Base-by-base conservation (phyloP, 805 yeast genomes). In the Hanseniaspora vineae region DNA sequence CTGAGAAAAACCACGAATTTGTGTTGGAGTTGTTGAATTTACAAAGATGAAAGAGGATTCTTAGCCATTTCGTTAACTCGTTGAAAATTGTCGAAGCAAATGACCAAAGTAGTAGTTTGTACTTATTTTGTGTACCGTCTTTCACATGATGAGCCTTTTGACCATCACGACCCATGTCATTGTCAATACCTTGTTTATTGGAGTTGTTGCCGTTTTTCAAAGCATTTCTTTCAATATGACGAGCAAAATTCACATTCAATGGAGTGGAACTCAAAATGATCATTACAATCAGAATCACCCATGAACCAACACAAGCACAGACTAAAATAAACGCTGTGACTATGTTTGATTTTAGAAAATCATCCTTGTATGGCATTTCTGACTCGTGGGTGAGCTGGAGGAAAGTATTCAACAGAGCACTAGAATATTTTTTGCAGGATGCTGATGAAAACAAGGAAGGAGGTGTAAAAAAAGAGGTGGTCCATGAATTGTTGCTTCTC, bases 271-370 rank as follows among this genome's bases (percentile, higher is more conserved):
- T 61, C 42, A 62, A 72, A 32, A 84, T 58, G 18, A 75, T 57
- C 42, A 82, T 66, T 33, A 83, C 62, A 15, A 82, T 51, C 11
- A 37, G 12, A 45, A 81, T 64, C 23, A 85, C 66, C 94, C 94
- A 85, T 29, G 80, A 68, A 14, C 81, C 72, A 6, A 77, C 76
- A 50, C 78, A 76, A 17, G 76, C 67, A 0, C 80, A 76, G 47
- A 77, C 69, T 3, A 73, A 57, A n/a, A 73, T 72, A 61, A 76
- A 79, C 42, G 75, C 62, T 3, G 78, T 62, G 40, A 71, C 59
- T 2, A 71, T 59, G 42, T 69, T 66, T 14, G 76, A 66, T 20
- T 62, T 58, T 3, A 55, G 51, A 47, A 71, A 72, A 1, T 55
- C 49, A 47, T 71, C 75, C 48, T 59, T 65, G 15, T 6, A 6